Base-by-base conservation (phyloP, 441 rosid species). In the Mallotus japonicus region DNA sequence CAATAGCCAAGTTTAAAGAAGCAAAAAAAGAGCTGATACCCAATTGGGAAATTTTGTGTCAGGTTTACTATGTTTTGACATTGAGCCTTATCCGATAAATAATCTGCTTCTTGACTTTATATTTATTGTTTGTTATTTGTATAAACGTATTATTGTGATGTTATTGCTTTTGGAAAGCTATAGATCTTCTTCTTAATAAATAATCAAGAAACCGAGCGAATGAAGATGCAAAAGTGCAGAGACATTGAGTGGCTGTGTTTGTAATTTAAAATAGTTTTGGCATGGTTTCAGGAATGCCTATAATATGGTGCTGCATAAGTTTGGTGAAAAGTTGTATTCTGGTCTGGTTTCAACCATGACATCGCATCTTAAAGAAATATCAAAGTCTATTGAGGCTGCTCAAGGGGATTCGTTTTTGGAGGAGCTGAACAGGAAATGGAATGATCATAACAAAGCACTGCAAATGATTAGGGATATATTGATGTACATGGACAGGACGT, bases 401-500 rank as follows among this genome's bases (percentile, higher is more conserved):
- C 97, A 92, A 74, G 99, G 97, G 75, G 95, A 91, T 67, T 86
- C 90, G 0, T 95, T 95, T 66, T 81, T 91, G 55, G 96, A 92
- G 78, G 99, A 92, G 87, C 84, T 95, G 58, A 91, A 95, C 86
- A 87, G 92, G 82, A 92, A 92, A 83, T 95, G 98, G 99, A 90
- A 87, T 62, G 99, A 92, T 74, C 99, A 95, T 76, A 95, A 92
- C 82, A 92, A 92, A 76, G 98, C 99, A 1, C 73, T 95, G 76
- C 96, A 92, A 71, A 95, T 92, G 97, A 92, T 95, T 66, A 81
- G 99, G 40, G 99, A 95, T 83, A 95, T 95, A 60, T 87, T 95
- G 80, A 95, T 92, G 99, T 95, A 95, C 82, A 92, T 92, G 97
- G 99, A 92, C 70, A 88, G 98, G 76, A 92, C 97, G 37, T 95